Percentiles rank a stretch among this genome's conserved stretches.
These are phyloP conservation scores for Citrus sinensis DNA, from an alignment of 345 rosid species.

Conservation along the genomic window DVS_A1.0 CM039169.1:3003001-3003500, in stretches of 20 bases:
- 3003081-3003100: too few relatives aligned
- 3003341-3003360: background rate
- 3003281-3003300: background rate
- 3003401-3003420: constrained; percentile 16
- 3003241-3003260: too few relatives aligned
- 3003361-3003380: background rate
- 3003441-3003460: background rate
- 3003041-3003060: too few relatives aligned
- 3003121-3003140: background rate
- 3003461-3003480: constrained; percentile 20
- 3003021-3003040: too few relatives aligned
- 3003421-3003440: background rate
- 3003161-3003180: background rate
- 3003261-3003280: background rate
- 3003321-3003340: background rate
- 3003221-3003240: background rate
- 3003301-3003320: too few relatives aligned
- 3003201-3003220: background rate
- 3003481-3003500: constrained; percentile 7
- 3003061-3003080: too few relatives aligned
- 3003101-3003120: too few relatives aligned
- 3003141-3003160: background rate
- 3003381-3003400: background rate
- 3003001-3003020: too few relatives aligned
- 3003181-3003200: background rate